phyloP scores from a whole-genome alignment of 164 flowering plant genomes.

The Liriodendron chinense region DNA sequence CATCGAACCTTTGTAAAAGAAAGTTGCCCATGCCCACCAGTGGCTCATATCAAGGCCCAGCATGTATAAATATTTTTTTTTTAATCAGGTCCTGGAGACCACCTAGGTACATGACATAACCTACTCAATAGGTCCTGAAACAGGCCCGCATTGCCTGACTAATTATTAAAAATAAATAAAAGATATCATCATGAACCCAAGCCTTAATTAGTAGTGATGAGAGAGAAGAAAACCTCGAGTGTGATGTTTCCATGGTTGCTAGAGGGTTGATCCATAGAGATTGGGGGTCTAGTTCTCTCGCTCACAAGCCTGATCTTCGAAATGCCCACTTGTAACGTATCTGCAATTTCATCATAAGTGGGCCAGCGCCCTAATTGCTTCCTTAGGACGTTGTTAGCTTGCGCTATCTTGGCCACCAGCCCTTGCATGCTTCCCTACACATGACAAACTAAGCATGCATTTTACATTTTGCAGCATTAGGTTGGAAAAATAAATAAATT shows the following conservation, averaged over 20 bases:
- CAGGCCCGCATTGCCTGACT: too few relatives aligned
- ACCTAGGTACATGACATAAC: too few relatives aligned
- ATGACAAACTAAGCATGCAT: constrained; percentile 53
- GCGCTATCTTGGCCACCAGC: constrained; percentile 44
- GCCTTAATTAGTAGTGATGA: too few relatives aligned
- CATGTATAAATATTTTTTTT: too few relatives aligned
- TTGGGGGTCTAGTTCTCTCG: constrained; percentile 40
- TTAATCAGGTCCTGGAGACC: too few relatives aligned
- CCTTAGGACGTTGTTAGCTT: constrained; percentile 38
- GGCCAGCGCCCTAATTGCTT: constrained; percentile 37
- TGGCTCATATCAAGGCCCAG: too few relatives aligned
- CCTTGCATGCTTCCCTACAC: constrained; percentile 54
- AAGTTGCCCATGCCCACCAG: too few relatives aligned
- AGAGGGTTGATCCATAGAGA: constrained; percentile 44
- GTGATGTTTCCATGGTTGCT: constrained; percentile 37
- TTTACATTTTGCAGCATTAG: constrained; percentile 21
- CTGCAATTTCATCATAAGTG: constrained; percentile 48
- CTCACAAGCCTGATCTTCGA: constrained; percentile 34
- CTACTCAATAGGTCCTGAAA: too few relatives aligned
- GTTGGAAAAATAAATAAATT: neutral
- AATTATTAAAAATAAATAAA: too few relatives aligned
- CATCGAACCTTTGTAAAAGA: too few relatives aligned
- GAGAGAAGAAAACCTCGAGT: constrained; percentile 36
- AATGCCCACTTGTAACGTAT: constrained; percentile 20
- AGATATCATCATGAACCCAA: too few relatives aligned